Conservation (phyloP, 768 basidiomycete species). For the Kwoniella sp. region DNA sequence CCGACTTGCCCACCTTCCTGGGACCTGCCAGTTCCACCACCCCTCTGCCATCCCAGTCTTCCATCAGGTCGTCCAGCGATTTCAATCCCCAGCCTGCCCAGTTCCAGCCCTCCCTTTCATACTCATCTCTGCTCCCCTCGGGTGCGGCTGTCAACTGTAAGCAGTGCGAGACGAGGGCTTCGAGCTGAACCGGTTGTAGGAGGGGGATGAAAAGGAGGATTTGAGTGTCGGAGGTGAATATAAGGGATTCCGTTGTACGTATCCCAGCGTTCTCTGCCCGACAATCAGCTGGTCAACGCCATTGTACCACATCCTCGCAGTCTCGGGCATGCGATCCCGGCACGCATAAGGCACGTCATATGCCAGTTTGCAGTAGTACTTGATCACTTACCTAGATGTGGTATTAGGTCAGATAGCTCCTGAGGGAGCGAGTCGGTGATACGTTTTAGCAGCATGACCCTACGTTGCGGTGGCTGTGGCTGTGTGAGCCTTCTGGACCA, state of each 20-base stretch:
- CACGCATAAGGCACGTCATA: neutral
- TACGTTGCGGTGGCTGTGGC: no score
- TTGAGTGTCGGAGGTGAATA: constrained; percentile 24
- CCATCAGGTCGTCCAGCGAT: constrained; percentile 29
- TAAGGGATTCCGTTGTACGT: constrained; percentile 38
- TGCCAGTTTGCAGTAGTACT: neutral
- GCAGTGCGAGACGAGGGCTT: constrained; percentile 20
- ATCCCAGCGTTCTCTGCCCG: constrained; percentile 32
- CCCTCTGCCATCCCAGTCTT: constrained; percentile 30
- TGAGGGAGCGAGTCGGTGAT: constrained; percentile 15
- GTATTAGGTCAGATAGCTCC: constrained; percentile 21
- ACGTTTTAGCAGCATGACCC: constrained; percentile 46
- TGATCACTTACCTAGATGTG: constrained; percentile 24
- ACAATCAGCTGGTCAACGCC: no score
- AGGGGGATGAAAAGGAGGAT: constrained; percentile 18
- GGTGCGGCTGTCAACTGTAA: constrained; percentile 18
- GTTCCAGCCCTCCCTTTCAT: neutral
- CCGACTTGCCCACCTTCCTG: constrained; percentile 38
- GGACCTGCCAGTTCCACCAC: constrained; percentile 36
- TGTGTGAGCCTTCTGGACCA: neutral
- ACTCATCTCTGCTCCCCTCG: neutral
- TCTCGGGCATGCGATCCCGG: neutral
- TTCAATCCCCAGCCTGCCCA: constrained; percentile 34
- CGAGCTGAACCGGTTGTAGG: constrained; percentile 9
- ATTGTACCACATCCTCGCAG: no score